phyloP scores from a whole-genome alignment of 192 early-diverging fungal genomes.

The Backusella australiensis region DNA sequence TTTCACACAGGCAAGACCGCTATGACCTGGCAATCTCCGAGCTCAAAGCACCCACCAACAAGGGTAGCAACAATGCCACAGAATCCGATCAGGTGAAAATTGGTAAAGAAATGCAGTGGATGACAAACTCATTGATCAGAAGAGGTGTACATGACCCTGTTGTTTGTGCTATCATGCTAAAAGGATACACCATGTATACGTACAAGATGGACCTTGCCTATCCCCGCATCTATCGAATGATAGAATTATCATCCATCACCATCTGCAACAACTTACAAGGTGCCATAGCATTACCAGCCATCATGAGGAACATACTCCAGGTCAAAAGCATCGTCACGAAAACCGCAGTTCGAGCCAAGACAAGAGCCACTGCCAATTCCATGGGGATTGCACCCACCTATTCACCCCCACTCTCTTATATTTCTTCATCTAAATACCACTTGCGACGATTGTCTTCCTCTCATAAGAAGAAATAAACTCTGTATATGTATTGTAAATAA shows the following conservation, averaged over 20 bases:
- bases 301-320: neutral
- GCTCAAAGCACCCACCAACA: neutral
- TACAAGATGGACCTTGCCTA: neutral
- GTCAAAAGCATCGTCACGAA: neutral
- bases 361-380: neutral
- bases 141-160: neutral
- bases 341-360: neutral
- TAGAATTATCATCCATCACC: neutral
- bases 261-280: conserved; percentile 1
- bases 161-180: neutral
- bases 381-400: neutral
- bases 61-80: neutral
- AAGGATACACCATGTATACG: neutral
- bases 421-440: neutral
- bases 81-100: neutral
- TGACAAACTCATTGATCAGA: neutral
- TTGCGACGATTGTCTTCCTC: neutral
- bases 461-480: neutral
- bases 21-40: conserved; percentile 2
- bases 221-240: neutral
- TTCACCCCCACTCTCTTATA: neutral
- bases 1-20: neutral
- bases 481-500: conserved; percentile 3
- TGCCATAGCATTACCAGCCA: neutral
- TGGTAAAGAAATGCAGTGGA: neutral